Conservation (phyloP, 1,139 yeast species). For the Geotrichum siamense region DNA sequence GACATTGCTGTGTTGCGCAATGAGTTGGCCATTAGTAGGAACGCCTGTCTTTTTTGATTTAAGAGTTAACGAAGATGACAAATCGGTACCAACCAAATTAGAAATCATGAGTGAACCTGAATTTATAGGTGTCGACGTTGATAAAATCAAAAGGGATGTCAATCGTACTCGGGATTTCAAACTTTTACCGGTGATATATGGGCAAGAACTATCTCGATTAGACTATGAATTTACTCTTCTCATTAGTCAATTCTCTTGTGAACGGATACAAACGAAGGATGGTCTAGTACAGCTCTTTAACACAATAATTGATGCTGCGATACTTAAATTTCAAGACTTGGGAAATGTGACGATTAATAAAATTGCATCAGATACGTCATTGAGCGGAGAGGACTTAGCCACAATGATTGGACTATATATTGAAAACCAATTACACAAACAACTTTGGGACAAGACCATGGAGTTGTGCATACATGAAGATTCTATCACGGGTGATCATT, state of each 20-base stretch:
- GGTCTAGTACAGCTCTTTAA: conserved; percentile 35
- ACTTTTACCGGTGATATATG: conserved; percentile 26
- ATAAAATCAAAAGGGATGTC: conserved; percentile 18
- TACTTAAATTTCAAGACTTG: conserved; percentile 38
- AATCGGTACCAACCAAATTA: not conserved
- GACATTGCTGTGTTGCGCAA: conserved; percentile 42
- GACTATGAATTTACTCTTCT: conserved; percentile 30
- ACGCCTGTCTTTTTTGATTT: conserved; percentile 20
- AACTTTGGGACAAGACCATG: conserved; percentile 30
- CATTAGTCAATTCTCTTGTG: conserved; percentile 36
- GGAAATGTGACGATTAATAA: conserved; percentile 30
- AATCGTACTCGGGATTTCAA: conserved; percentile 13
- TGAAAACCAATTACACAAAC: conserved; percentile 57
- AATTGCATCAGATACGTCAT: conserved; percentile 32
- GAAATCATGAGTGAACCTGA: conserved; percentile 15
- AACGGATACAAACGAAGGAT: conserved; percentile 30
- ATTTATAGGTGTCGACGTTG: conserved; percentile 21
- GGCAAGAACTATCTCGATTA: conserved; percentile 27
- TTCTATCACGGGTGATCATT: conserved; percentile 32
- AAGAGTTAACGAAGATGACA: not conserved
- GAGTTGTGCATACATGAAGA: conserved; percentile 33
- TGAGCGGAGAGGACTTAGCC: conserved; percentile 46
- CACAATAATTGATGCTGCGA: conserved; percentile 37
- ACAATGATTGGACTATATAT: conserved; percentile 58
- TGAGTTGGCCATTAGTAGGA: conserved; percentile 44